These are phyloP conservation scores for Vitis amurensis DNA, from an alignment of 164 flowering plant genomes.

Conservation along the genomic window DNA sequence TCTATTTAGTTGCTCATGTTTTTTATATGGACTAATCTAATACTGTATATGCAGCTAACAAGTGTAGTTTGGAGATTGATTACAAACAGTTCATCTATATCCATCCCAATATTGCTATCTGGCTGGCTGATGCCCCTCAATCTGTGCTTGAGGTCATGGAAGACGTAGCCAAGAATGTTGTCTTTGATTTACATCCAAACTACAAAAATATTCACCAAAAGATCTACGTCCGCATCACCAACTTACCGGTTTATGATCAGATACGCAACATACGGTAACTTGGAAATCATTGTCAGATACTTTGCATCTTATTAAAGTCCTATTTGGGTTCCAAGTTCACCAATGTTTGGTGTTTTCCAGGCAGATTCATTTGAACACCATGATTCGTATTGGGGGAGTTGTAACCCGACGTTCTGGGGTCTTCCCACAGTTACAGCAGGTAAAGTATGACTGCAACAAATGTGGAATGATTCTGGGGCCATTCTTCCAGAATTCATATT, in stretches of 20 bases:
- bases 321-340: neutral
- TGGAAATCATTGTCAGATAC: neutral
- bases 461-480: conserved; percentile 75
- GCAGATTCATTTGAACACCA: conserved; percentile 95
- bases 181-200: conserved; percentile 78
- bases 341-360: conserved; percentile 33
- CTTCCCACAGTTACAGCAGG: conserved; percentile 95
- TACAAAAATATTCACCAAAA: conserved; percentile 87
- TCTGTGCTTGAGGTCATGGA: conserved; percentile 98
- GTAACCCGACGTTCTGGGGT: conserved; percentile 96
- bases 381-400: conserved; percentile 99
- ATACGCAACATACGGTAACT: conserved; percentile 89
- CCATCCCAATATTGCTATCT: conserved; percentile 98
- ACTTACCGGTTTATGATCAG: conserved; percentile 94
- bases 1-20: neutral
- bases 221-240: conserved; percentile 81
- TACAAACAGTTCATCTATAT: conserved; percentile 85
- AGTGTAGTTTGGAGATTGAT: conserved; percentile 96
- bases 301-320: neutral
- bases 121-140: conserved; percentile 99
- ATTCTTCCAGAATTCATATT: conserved; percentile 94
- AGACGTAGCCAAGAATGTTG: conserved; percentile 85
- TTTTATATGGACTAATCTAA: conserved; percentile 4
- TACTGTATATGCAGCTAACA: conserved; percentile 66
- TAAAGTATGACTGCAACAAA: conserved; percentile 90